phyloP scores from a whole-genome alignment of 352 stramenopile species.

The Pythium brachiatum region DNA sequence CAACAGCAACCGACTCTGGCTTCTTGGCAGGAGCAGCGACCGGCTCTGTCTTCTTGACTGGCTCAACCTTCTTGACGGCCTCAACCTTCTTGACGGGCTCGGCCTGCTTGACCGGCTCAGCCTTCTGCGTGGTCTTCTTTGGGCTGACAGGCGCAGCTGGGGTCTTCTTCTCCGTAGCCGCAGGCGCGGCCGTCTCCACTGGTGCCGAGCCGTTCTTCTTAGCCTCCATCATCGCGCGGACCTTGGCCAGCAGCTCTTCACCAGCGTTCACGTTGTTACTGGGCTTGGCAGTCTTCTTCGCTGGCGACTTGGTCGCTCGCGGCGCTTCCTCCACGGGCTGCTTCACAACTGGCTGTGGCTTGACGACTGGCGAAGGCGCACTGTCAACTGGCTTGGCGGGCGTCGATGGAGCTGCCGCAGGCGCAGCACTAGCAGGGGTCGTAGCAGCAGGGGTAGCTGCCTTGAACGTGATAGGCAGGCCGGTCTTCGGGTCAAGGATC shows the following conservation, averaged over 20 bases:
- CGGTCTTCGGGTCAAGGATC: constrained; percentile 34
- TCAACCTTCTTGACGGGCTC: not conserved
- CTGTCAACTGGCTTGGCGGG: constrained; percentile 13
- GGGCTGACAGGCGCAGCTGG: constrained; percentile 4
- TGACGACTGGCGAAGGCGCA: constrained; percentile 4
- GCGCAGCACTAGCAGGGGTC: constrained; percentile 5
- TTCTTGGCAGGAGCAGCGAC: not conserved
- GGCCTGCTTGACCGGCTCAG: not conserved
- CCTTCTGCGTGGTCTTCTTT: constrained; percentile 11
- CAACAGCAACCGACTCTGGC: not conserved
- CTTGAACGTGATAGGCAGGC: constrained; percentile 10
- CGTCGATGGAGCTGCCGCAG: constrained; percentile 11
- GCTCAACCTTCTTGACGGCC: not conserved
- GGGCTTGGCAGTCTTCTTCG: constrained; percentile 19
- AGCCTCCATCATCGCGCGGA: constrained; percentile 13
- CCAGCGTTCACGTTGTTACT: constrained; percentile 7
- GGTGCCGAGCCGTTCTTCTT: constrained; percentile 12
- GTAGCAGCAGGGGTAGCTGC: constrained; percentile 3
- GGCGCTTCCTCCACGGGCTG: constrained; percentile 1
- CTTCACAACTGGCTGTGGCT: not conserved
- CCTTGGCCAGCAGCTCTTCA: constrained; percentile 27
- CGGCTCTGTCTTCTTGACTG: not conserved
- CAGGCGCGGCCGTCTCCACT: not conserved
- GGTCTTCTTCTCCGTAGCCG: not conserved
- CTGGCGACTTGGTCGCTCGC: constrained; percentile 13